Evolutionary conservation across 2,329 filamentous ascomycete species (phyloP).

Genomic region (Cladophialophora carrionii): DNA sequence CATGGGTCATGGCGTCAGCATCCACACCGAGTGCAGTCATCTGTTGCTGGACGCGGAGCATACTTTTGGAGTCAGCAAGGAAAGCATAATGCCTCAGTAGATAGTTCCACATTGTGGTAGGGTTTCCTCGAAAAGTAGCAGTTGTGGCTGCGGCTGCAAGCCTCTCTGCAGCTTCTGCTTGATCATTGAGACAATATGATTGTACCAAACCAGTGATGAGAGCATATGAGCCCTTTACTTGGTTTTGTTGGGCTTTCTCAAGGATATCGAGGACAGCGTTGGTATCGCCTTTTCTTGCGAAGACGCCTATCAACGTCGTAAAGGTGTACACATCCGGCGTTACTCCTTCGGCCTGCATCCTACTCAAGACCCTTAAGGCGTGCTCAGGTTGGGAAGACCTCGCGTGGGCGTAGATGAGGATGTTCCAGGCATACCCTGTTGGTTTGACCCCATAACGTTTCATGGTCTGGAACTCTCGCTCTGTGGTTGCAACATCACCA

Average conservation of each 20-base stretch:
- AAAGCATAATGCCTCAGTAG: constrained; percentile 71
- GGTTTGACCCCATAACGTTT: constrained; percentile 61
- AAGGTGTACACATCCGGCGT: constrained; percentile 68
- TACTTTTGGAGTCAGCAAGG: constrained; percentile 60
- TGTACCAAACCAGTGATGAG: constrained; percentile 69
- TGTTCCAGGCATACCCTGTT: constrained; percentile 71
- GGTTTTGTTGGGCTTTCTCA: constrained; percentile 60
- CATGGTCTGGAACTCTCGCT: constrained; percentile 67
- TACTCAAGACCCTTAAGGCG: constrained; percentile 66
- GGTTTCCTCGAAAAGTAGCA: constrained; percentile 55
- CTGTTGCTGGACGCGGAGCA: constrained; percentile 57
- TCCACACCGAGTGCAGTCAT: constrained; percentile 59
- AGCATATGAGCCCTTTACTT: constrained; percentile 56
- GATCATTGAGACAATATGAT: constrained; percentile 65
- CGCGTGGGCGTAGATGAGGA: constrained; percentile 71
- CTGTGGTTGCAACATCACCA: constrained; percentile 64
- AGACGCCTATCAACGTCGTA: constrained; percentile 72
- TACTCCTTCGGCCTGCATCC: constrained; percentile 56
- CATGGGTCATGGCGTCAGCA: constrained; percentile 62
- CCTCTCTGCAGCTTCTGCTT: constrained; percentile 59
- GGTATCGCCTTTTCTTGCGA: constrained; percentile 72
- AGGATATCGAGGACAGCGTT: constrained; percentile 69
- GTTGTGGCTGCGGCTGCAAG: constrained; percentile 62
- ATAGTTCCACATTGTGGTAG: constrained; percentile 75
- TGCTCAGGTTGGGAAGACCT: constrained; percentile 68